Conservation (phyloP, 768 basidiomycete genomes). For the Boletus vinaceobasis region DNA sequence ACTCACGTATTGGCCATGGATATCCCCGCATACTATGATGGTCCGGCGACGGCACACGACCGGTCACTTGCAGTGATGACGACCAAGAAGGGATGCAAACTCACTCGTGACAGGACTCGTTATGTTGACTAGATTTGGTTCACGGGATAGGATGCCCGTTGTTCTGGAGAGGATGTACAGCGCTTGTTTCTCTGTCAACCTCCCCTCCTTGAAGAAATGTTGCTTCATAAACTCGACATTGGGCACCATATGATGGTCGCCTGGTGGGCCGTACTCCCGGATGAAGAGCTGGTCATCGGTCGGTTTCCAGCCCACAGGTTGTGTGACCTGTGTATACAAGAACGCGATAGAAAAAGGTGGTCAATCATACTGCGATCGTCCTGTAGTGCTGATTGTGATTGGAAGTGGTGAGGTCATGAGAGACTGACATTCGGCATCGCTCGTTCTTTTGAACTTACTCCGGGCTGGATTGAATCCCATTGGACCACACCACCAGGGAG, state of each 20-base stretch:
- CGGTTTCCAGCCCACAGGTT: constrained; percentile 60
- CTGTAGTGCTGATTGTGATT: constrained; percentile 12
- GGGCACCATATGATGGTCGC: constrained; percentile 47
- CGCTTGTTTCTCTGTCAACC: constrained; percentile 81
- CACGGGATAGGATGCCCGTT: constrained; percentile 61
- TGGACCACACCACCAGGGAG: constrained; percentile 23
- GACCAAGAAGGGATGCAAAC: constrained; percentile 27
- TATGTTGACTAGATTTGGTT: constrained; percentile 85
- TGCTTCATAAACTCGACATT: constrained; percentile 79
- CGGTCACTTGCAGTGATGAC: constrained; percentile 4
- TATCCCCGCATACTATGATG: constrained; percentile 85
- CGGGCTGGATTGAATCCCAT: constrained; percentile 18
- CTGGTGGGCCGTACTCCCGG: constrained; percentile 39
- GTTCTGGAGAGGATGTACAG: constrained; percentile 72
- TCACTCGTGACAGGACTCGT: constrained; percentile 87
- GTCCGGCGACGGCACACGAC: constrained; percentile 3
- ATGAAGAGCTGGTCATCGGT: constrained; percentile 73
- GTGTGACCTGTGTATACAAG: constrained; percentile 53
- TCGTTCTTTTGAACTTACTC: constrained; percentile 29
- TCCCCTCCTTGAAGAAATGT: constrained; percentile 87
- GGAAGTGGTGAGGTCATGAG: constrained; percentile 10
- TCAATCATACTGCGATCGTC: constrained; percentile 28
- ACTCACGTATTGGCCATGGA: constrained; percentile 93
- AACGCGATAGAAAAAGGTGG: constrained; percentile 15
- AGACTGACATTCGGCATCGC: constrained; percentile 32